Evolutionary conservation across 148 eudicot genomes (phyloP), one percentile per base, ranked within the genome.

Genomic region (Silene uniflora): DNA sequence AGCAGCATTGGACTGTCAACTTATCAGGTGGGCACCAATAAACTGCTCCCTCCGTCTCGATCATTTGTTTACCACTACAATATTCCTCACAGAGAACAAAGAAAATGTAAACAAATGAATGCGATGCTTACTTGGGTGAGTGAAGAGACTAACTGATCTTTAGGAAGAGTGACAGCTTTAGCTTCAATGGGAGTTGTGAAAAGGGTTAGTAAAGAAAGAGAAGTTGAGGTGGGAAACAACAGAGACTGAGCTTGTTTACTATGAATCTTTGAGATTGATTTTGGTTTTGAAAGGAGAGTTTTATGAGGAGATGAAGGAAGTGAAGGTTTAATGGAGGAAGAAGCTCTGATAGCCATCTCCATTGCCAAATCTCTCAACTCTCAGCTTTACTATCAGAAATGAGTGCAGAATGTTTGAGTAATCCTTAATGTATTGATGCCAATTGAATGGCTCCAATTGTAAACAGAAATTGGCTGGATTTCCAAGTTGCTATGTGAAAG

Each of bases 91-190:
- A n/a, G n/a, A n/a, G n/a, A n/a, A n/a, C n/a, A 3, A 29, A 1
- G 1, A 29, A 35, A 35, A 35, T 4, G 42, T 35, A 35, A 35
- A 35, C 42, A 35, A 35, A 35, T 35, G 42, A 35, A 0, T 6
- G 4, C 4, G 62, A 4, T 25, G 12, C 56, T 73, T 72, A 94
- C 98, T 82, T 95, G 96, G 75, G 90, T 87, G 65, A 95, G 90
- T 55, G 98, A 90, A 42, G 98, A 89, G 69, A 95, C 87, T 32
- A 95, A 81, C 67, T 95, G 84, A 9, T 95, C 98, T 71, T 95
- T 95, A 74, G 96, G 80, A 18, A 94, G 80, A 72, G 63, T 72
- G 47, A 89, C 55, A 71, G 98, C 93, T 68, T 79, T 88, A 18
- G 91, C 91, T 27, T 88, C 91, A 75, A 67, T 24, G 3, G 93